Evolutionary conservation across 495 filamentous ascomycete species (phyloP).

Genomic region (Xylaria nigripes): DNA sequence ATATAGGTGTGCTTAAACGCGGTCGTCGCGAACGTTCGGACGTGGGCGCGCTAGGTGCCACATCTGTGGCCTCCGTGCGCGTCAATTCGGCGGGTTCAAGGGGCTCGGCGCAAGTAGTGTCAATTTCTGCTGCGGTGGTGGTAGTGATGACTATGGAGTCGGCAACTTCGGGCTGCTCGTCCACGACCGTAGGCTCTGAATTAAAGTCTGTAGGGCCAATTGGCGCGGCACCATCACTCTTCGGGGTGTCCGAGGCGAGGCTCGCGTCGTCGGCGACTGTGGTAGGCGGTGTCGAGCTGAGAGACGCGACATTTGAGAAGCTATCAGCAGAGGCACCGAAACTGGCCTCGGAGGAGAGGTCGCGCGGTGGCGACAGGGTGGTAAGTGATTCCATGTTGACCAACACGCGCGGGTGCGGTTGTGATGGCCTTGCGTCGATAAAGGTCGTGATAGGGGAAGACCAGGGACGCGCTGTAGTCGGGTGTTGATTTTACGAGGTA

Average conservation of each 20-base stretch:
- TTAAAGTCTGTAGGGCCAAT: constrained; percentile 15
- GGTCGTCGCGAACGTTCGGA: constrained; percentile 36
- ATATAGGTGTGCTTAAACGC: constrained; percentile 40
- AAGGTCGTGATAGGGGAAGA: constrained; percentile 7
- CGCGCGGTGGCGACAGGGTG: constrained; percentile 22
- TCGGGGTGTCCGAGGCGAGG: constrained; percentile 34
- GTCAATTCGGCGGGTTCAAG: neutral
- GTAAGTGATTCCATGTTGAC: constrained; percentile 17
- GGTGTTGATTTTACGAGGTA: constrained; percentile 13
- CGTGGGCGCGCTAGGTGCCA: constrained; percentile 15
- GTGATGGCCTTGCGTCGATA: neutral
- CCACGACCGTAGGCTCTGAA: constrained; percentile 14
- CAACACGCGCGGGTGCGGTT: constrained; percentile 12
- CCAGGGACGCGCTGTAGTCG: constrained; percentile 9
- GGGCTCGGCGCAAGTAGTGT: neutral
- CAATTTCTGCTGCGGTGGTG: neutral
- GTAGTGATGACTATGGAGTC: constrained; percentile 32
- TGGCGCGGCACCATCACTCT: constrained; percentile 16
- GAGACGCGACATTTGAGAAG: constrained; percentile 36
- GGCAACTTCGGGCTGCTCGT: constrained; percentile 24
- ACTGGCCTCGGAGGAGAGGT: constrained; percentile 24
- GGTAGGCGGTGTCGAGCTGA: constrained; percentile 42
- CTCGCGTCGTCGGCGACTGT: constrained; percentile 39
- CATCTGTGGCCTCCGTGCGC: neutral
- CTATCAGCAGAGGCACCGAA: constrained; percentile 28